Percentiles rank a stretch among this genome's conserved stretches.
These are phyloP conservation scores for Moesziomyces parantarcticus DNA, from an alignment of 1,284 basidiomycete genomes.

Conservation along the genomic window DNA sequence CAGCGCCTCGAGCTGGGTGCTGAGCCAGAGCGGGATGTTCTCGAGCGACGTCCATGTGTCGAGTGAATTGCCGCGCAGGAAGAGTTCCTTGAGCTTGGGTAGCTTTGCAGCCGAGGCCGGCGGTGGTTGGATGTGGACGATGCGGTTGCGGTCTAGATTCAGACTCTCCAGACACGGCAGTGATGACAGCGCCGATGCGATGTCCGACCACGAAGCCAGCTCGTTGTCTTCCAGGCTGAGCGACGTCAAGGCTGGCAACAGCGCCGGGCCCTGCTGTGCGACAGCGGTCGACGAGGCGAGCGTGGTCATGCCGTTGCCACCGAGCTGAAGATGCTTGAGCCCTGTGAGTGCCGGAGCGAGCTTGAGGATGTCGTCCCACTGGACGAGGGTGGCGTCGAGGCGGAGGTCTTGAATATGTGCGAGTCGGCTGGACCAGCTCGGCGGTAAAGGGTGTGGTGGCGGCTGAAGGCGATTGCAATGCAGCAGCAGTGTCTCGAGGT, in stretches of 20 bases:
- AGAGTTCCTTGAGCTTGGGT: conserved; percentile 73
- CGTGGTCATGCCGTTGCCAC: conserved; percentile 76
- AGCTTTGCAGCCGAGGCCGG: conserved; percentile 60
- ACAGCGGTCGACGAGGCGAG: not conserved
- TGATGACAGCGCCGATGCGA: conserved; percentile 71
- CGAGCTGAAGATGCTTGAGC: conserved; percentile 78
- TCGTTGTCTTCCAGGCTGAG: conserved; percentile 83
- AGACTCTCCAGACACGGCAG: conserved; percentile 76
- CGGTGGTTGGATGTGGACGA: conserved; percentile 72
- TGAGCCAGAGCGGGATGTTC: conserved; percentile 76
- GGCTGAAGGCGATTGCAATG: conserved; percentile 64
- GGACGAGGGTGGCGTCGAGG: conserved; percentile 78
- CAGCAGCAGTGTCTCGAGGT: conserved; percentile 77
- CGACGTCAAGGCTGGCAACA: conserved; percentile 69
- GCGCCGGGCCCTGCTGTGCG: not conserved
- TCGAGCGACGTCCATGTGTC: conserved; percentile 78
- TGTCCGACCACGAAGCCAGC: conserved; percentile 74
- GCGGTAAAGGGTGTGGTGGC: conserved; percentile 56
- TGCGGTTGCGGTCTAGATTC: conserved; percentile 76
- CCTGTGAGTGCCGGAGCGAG: conserved; percentile 74
- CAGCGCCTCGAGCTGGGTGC: conserved; percentile 57
- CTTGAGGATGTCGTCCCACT: conserved; percentile 75
- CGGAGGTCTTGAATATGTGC: conserved; percentile 75
- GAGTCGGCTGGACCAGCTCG: conserved; percentile 71
- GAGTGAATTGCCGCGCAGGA: conserved; percentile 76